Evolutionary conservation across 371 early-diverging fungal genomes (phyloP).

Genomic region (Rhizomucor pusillus): DNA sequence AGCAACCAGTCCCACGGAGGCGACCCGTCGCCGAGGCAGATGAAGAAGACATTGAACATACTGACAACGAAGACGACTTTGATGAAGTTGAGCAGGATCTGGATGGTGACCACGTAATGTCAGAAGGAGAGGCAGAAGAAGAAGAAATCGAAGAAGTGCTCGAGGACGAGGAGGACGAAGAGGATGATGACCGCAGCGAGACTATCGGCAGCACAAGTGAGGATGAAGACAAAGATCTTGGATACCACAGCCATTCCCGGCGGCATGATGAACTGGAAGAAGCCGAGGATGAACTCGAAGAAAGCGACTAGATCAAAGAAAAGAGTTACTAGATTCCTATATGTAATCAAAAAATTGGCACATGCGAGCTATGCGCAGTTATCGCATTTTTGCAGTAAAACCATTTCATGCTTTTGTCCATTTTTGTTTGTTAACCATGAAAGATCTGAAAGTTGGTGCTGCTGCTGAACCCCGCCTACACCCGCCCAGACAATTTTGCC

Average conservation of each 20-base stretch:
- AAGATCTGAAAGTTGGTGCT: too few species aligned
- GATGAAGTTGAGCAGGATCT: constrained; percentile 4
- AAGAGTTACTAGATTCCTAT: too few species aligned
- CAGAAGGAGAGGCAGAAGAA: constrained; percentile 7
- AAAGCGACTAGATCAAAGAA: constrained; percentile 8
- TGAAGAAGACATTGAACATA: constrained; percentile 6
- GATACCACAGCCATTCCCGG: background rate
- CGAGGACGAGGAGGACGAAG: constrained; percentile 2
- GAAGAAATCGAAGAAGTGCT: constrained; percentile 5
- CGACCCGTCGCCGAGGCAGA: background rate
- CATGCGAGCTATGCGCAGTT: too few species aligned
- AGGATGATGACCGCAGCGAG: constrained; percentile 4
- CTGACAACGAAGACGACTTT: constrained; percentile 5
- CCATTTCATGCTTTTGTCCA: too few species aligned
- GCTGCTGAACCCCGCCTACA: too few species aligned
- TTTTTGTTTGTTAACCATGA: too few species aligned
- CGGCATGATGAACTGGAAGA: constrained; percentile 4
- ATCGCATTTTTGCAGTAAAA: too few species aligned
- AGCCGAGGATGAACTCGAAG: constrained; percentile 14
- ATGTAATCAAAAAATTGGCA: too few species aligned
- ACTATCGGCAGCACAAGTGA: constrained; percentile 1
- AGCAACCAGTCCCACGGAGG: background rate
- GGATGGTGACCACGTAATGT: background rate
- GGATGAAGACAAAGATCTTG: background rate
- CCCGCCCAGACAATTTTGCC: too few species aligned